A percentile compares a stretch with the other conserved stretches of the same genome.
phyloP scores from a whole-genome alignment of 1,284 basidiomycete species.

The Takashimella koratensis region DNA sequence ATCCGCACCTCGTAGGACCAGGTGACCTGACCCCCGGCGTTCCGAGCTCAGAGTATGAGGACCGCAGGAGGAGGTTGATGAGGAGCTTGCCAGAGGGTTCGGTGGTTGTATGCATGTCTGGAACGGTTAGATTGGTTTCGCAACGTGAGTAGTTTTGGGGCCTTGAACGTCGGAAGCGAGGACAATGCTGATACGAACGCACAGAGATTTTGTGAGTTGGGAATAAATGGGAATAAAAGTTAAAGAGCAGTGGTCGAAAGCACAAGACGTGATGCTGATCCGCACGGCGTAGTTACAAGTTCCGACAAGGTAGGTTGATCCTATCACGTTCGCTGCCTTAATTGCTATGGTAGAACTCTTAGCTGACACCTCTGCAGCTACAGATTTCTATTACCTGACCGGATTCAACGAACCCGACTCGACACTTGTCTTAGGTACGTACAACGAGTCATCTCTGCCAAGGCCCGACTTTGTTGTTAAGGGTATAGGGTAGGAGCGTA shows the following conservation, averaged over 20 bases:
- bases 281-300: conserved; percentile 82
- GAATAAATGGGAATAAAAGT: too few relatives aligned
- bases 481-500: too few relatives aligned
- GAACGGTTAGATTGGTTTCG: conserved; percentile 81
- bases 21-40: conserved; percentile 85
- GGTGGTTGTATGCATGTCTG: conserved; percentile 74
- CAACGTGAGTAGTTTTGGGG: conserved; percentile 60
- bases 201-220: conserved; percentile 57
- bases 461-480: too few relatives aligned
- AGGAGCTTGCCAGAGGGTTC: conserved; percentile 69
- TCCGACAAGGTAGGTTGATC: conserved; percentile 65
- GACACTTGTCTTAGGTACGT: conserved; percentile 72
- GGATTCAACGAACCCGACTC: conserved; percentile 93
- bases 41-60: conserved; percentile 73
- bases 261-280: conserved; percentile 49
- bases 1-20: conserved; percentile 69
- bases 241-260: too few relatives aligned
- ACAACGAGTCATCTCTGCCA: too few relatives aligned
- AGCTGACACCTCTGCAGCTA: conserved; percentile 53
- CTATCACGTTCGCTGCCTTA: too few relatives aligned
- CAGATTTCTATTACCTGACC: conserved; percentile 90
- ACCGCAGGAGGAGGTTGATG: conserved; percentile 70
- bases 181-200: conserved; percentile 9
- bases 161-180: background rate
- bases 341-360: background rate